phyloP scores from a whole-genome alignment of 345 rosid genomes.

The Odontarrhena argentea region DNA sequence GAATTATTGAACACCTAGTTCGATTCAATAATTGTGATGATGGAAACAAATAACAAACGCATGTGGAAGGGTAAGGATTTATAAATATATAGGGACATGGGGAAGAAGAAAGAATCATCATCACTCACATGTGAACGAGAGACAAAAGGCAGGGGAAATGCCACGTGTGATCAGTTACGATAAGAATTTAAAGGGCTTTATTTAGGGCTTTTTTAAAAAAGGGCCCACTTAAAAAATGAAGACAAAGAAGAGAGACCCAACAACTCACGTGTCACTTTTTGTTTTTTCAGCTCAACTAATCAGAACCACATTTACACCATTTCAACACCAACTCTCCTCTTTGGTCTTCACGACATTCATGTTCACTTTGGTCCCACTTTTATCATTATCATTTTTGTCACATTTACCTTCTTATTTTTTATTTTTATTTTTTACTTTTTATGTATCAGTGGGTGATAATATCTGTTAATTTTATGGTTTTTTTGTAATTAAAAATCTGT shows the following conservation, averaged over 20 bases:
- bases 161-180: slow-evolving; percentile 33
- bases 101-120: background rate
- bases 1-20: background rate
- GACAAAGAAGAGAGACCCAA: slow-evolving; percentile 36
- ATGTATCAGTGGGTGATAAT: slow-evolving; percentile 22
- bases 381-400: slow-evolving; percentile 16
- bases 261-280: slow-evolving; percentile 37
- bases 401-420: slow-evolving; percentile 6
- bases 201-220: background rate
- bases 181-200: slow-evolving; percentile 29
- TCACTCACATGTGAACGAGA: slow-evolving; percentile 32
- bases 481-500: background rate
- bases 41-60: slow-evolving; percentile 35
- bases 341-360: slow-evolving; percentile 45
- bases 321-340: slow-evolving; percentile 18
- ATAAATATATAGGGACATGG: slow-evolving; percentile 13
- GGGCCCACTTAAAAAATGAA: slow-evolving; percentile 20
- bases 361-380: slow-evolving; percentile 29
- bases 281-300: slow-evolving; percentile 31
- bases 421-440: background rate
- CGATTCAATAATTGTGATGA: slow-evolving; percentile 22
- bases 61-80: slow-evolving; percentile 32
- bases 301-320: slow-evolving; percentile 31
- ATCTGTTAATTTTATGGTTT: background rate
- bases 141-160: slow-evolving; percentile 38